These are phyloP conservation scores for Chalciporus chontae DNA, from an alignment of 768 basidiomycete species.

Conservation along the genomic window DNA sequence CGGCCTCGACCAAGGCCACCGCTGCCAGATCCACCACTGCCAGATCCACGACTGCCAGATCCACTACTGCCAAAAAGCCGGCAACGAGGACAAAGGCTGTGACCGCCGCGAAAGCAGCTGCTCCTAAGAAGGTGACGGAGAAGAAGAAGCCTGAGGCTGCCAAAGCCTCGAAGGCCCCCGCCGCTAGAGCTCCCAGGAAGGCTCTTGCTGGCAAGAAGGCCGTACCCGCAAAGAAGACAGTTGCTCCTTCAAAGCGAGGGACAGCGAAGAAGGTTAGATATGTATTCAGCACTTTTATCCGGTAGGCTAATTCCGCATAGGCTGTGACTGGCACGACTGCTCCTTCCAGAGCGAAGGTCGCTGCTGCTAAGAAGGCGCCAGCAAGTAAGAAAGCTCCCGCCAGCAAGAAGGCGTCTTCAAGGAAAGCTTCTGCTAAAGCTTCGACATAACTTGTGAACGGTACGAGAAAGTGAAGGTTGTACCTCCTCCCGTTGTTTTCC, in stretches of 20 bases:
- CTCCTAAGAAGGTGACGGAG: slow-evolving; percentile 41
- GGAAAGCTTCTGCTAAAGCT: slow-evolving; percentile 15
- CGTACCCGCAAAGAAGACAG: slow-evolving; percentile 38
- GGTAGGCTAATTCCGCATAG: slow-evolving; percentile 30
- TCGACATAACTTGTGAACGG: slow-evolving; percentile 12
- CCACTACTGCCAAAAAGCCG: slow-evolving; percentile 23
- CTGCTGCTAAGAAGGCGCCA: slow-evolving; percentile 33
- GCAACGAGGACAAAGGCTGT: slow-evolving; percentile 37
- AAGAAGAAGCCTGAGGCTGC: slow-evolving; percentile 32
- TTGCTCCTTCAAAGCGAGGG: slow-evolving; percentile 44
- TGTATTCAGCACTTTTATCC: neutral
- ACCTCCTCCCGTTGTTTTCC: neutral
- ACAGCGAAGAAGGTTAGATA: slow-evolving; percentile 59
- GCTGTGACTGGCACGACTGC: slow-evolving; percentile 48
- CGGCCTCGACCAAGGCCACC: slow-evolving; percentile 25
- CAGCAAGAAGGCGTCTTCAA: slow-evolving; percentile 23
- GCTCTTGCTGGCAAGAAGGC: slow-evolving; percentile 31
- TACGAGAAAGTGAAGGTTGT: slow-evolving; percentile 3
- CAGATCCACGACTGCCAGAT: slow-evolving; percentile 22
- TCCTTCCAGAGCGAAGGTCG: slow-evolving; percentile 31
- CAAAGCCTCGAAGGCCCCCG: slow-evolving; percentile 27
- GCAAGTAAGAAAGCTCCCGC: slow-evolving; percentile 26
- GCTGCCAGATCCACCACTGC: slow-evolving; percentile 19
- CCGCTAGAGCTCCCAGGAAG: slow-evolving; percentile 30
- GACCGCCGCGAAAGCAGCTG: slow-evolving; percentile 31